These are phyloP conservation scores for Ambrosia trifida DNA, from an alignment of 129 eudicot species.

Conservation along the genomic window DNA sequence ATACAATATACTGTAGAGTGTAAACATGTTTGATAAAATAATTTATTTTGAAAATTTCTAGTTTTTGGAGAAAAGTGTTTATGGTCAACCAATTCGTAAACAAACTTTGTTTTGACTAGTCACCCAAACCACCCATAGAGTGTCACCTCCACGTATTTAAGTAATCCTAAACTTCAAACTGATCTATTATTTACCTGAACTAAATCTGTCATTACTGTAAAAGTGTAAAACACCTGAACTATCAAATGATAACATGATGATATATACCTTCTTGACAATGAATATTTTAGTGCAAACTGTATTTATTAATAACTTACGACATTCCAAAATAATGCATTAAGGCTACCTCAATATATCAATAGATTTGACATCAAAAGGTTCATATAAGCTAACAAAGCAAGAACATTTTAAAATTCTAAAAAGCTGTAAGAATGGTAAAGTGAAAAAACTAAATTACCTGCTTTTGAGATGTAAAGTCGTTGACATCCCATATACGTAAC, in stretches of 20 bases:
- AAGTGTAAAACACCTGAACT: no score
- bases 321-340: not conserved
- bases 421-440: not conserved
- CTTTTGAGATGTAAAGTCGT: conserved; percentile 86
- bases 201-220: no score
- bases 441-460: conserved; percentile 46
- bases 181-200: no score
- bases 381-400: not conserved
- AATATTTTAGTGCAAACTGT: no score
- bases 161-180: not conserved
- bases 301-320: not conserved
- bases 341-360: not conserved
- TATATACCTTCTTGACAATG: not conserved
- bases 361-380: not conserved
- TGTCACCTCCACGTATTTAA: no score
- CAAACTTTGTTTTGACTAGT: no score
- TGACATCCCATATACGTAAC: conserved; percentile 95
- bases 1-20: not conserved
- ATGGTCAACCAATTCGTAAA: no score
- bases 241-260: no score
- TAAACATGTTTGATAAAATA: no score
- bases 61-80: no score
- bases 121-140: no score
- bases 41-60: no score
- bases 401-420: not conserved